Conservation (phyloP, 495 filamentous ascomycete genomes). For the Cetradonia linearis region DNA sequence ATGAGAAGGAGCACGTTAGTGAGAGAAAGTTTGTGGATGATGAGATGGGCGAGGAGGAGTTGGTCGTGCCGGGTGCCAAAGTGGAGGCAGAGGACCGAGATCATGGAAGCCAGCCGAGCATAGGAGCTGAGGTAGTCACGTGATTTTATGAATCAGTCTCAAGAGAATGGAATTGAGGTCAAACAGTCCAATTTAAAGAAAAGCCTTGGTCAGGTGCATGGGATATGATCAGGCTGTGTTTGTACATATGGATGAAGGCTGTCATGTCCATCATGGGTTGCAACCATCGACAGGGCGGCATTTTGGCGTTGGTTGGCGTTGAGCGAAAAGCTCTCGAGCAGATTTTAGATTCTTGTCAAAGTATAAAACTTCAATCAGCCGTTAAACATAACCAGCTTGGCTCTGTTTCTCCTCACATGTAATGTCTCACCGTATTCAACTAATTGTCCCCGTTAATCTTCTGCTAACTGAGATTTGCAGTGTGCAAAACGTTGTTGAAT, state of each 20-base stretch:
- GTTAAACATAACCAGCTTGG: neutral
- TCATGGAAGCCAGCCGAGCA: conserved; percentile 27
- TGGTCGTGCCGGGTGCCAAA: conserved; percentile 57
- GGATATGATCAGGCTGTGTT: neutral
- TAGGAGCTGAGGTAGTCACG: conserved; percentile 24
- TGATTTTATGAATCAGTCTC: conserved; percentile 10
- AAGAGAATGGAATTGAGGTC: neutral
- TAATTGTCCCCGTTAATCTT: no score
- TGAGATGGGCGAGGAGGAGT: conserved; percentile 54
- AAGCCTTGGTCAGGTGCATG: neutral
- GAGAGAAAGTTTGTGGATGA: conserved; percentile 87
- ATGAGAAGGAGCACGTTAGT: conserved; percentile 57
- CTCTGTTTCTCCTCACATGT: neutral
- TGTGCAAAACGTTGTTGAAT: no score
- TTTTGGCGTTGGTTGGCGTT: neutral
- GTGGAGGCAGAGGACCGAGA: conserved; percentile 25
- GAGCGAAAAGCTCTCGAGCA: neutral
- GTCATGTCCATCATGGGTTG: neutral
- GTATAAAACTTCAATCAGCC: conserved; percentile 4
- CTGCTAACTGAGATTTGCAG: no score
- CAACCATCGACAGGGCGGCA: neutral
- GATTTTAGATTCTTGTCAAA: neutral
- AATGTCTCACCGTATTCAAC: neutral
- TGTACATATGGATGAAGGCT: neutral
- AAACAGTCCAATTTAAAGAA: neutral